phyloP scores from a whole-genome alignment of 2,329 filamentous ascomycete species.

The Aspergillus phoenicis region DNA sequence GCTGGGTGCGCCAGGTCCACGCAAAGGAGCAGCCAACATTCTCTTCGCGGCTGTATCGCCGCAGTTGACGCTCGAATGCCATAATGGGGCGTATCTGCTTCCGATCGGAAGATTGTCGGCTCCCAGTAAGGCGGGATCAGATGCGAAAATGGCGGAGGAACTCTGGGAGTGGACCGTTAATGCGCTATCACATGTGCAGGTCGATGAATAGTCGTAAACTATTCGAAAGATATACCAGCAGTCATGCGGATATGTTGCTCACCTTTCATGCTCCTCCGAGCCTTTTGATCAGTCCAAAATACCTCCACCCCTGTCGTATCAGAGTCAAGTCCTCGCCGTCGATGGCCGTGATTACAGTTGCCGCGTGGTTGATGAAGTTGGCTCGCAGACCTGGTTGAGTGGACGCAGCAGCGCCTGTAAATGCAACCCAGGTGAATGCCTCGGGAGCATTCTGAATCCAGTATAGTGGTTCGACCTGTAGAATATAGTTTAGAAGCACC shows the following conservation, averaged over 20 bases:
- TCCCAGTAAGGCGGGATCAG: neutral
- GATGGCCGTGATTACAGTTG: neutral
- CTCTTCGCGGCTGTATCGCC: neutral
- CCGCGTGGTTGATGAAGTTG: neutral
- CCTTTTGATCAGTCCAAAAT: neutral
- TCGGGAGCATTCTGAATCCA: neutral
- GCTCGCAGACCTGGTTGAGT: neutral
- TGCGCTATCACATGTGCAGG: too few relatives aligned
- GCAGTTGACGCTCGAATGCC: neutral
- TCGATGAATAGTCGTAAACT: neutral
- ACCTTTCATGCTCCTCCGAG: neutral
- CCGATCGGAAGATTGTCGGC: neutral
- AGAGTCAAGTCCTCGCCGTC: neutral
- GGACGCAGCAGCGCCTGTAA: neutral
- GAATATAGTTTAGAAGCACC: too few relatives aligned
- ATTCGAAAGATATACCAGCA: neutral
- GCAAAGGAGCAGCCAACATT: neutral
- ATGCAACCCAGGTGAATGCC: neutral
- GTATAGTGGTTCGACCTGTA: too few relatives aligned
- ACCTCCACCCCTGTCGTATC: neutral
- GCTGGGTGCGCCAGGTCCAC: neutral
- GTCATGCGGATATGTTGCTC: neutral
- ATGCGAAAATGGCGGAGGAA: neutral
- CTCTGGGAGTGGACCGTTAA: neutral
- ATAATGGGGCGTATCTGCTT: neutral